A percentile compares a stretch with the other conserved stretches of the same genome.
phyloP scores from a whole-genome alignment of 108 stramenopile genomes.

The Skeletonema potamos region DNA sequence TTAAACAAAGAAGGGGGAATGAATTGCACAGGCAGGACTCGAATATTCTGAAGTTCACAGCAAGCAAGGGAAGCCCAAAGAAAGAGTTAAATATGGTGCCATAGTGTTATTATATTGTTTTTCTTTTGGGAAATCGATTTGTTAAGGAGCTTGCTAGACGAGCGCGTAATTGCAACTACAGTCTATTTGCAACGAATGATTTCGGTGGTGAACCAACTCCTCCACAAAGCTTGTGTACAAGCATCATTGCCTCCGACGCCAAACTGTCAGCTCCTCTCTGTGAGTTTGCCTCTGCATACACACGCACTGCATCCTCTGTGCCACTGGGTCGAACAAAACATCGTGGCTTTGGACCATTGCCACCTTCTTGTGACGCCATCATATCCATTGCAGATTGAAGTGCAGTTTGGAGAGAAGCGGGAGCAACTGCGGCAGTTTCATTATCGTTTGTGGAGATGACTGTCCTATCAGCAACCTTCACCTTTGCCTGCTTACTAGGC shows the following conservation, averaged over 20 bases:
- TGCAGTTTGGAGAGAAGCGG: slow-evolving; percentile 78
- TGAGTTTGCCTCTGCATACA: slow-evolving; percentile 95
- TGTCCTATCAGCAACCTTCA: slow-evolving; percentile 85
- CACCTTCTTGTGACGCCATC: slow-evolving; percentile 25
- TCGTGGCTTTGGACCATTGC: slow-evolving; percentile 55
- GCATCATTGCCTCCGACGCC: slow-evolving; percentile 65
- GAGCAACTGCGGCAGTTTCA: slow-evolving; percentile 85
- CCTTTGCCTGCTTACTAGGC: slow-evolving; percentile 93
- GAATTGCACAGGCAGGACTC: no score
- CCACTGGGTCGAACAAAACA: slow-evolving; percentile 97
- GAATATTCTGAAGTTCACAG: no score
- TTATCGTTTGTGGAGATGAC: slow-evolving; percentile 84
- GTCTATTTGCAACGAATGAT: slow-evolving; percentile 33
- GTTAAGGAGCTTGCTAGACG: no score
- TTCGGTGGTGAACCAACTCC: slow-evolving; percentile 70
- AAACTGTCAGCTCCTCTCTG: slow-evolving; percentile 67
- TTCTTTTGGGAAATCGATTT: no score
- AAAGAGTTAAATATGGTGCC: no score
- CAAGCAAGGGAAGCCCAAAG: no score
- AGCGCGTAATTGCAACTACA: no score
- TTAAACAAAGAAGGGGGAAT: no score
- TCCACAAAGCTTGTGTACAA: slow-evolving; percentile 67
- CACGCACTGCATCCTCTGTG: slow-evolving; percentile 98
- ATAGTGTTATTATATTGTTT: no score
- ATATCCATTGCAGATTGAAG: slow-evolving; percentile 72